Evolutionary conservation across 2,329 filamentous ascomycete genomes (phyloP).

Genomic region (Pseudogymnoascus verrucosus): DNA sequence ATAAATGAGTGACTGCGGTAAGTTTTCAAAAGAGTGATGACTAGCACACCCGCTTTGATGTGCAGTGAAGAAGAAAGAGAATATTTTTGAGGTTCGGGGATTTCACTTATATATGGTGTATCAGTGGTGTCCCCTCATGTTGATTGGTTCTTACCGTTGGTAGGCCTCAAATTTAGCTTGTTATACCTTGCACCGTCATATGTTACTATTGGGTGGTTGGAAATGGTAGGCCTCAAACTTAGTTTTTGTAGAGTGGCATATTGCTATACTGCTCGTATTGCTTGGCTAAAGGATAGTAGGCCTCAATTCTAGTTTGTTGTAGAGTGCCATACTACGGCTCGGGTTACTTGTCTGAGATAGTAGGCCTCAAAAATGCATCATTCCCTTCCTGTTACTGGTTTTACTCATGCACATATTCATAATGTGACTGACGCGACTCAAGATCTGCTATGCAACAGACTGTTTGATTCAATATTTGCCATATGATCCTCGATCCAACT

Average conservation of each 20-base stretch:
- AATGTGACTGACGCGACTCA: not conserved
- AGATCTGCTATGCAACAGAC: not conserved
- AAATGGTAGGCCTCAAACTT: not conserved
- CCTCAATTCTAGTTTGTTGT: not conserved
- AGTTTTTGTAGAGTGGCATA: not conserved
- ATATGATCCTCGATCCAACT: not conserved
- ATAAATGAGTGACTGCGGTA: not conserved
- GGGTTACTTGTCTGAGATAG: not conserved
- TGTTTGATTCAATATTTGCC: not conserved
- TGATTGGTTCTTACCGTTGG: not conserved
- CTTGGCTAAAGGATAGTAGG: not conserved
- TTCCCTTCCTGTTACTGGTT: not conserved
- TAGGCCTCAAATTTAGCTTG: constrained; percentile 4
- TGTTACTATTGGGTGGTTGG: not conserved
- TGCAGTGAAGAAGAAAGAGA: not conserved
- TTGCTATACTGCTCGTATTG: not conserved
- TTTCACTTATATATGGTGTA: not conserved
- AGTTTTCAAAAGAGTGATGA: not conserved
- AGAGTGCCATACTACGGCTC: not conserved
- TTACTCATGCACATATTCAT: not conserved
- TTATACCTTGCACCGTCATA: not conserved
- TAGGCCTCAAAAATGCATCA: not conserved
- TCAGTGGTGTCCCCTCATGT: not conserved
- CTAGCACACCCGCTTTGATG: not conserved
- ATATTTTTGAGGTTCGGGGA: not conserved